Conservation (phyloP, 202 grass and related monocot genomes). For the Elaeis oleifera region DNA sequence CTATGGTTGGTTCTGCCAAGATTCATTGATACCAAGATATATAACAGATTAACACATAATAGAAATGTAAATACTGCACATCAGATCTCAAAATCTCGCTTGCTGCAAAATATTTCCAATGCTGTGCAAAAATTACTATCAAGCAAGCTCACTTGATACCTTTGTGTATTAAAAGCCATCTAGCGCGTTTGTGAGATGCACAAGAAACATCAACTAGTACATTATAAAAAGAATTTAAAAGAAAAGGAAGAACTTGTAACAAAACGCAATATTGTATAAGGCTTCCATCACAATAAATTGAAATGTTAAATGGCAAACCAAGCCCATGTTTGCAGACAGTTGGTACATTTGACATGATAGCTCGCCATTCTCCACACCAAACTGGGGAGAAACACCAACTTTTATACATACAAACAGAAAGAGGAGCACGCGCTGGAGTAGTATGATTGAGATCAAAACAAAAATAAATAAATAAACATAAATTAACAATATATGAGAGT, state of each 20-base stretch:
- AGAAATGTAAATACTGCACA: too few species aligned
- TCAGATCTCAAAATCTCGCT: too few species aligned
- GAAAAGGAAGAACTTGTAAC: not conserved
- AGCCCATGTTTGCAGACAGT: conserved; percentile 88
- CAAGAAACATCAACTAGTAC: not conserved
- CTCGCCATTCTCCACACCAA: conserved; percentile 65
- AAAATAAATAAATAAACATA: too few species aligned
- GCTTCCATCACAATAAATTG: not conserved
- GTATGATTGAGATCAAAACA: too few species aligned
- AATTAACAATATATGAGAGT: too few species aligned
- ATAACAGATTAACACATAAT: too few species aligned
- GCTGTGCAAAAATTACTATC: not conserved
- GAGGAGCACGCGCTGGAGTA: not conserved
- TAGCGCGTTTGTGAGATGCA: not conserved
- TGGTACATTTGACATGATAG: conserved; percentile 97
- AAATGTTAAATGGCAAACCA: conserved; percentile 64
- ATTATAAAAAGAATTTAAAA: not conserved
- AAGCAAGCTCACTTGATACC: not conserved
- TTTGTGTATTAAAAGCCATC: not conserved
- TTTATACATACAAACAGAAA: conserved; percentile 9
- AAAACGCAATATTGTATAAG: not conserved
- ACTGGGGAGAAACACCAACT: conserved; percentile 33
- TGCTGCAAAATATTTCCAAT: too few species aligned
- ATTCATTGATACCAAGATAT: too few species aligned
- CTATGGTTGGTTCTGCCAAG: too few species aligned